A percentile compares a stretch with the other conserved stretches of the same genome.
These are phyloP conservation scores for Calocybe gambosa DNA, from an alignment of 1,284 basidiomycete genomes.

Conservation along the genomic window DNA sequence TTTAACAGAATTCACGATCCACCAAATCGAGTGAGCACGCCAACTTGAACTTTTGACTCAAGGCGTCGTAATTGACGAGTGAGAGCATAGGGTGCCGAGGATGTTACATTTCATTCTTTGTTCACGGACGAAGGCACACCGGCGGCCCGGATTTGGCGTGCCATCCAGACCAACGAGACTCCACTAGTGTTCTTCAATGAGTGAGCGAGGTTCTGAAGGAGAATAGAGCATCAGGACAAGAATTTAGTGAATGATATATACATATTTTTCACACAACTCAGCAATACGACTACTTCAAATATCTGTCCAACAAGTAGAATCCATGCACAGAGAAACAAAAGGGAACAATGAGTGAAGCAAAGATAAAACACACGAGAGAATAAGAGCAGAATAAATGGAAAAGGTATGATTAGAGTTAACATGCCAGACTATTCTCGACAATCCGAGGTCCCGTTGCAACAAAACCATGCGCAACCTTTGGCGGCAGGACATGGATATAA, in stretches of 20 bases:
- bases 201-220: slow-evolving; percentile 23
- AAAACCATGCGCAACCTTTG: slow-evolving; percentile 6
- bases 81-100: slow-evolving; percentile 47
- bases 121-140: slow-evolving; percentile 59
- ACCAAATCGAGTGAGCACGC: slow-evolving; percentile 50
- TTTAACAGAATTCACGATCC: slow-evolving; percentile 61
- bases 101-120: slow-evolving; percentile 65
- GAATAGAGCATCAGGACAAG: neutral
- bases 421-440: neutral
- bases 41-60: neutral
- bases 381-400: slow-evolving; percentile 2
- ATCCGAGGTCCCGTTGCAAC: slow-evolving; percentile 1
- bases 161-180: slow-evolving; percentile 52
- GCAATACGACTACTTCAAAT: slow-evolving; percentile 10
- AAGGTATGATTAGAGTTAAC: neutral
- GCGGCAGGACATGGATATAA: slow-evolving; percentile 1
- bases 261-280: slow-evolving; percentile 13
- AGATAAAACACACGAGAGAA: slow-evolving; percentile 9
- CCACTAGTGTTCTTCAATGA: slow-evolving; percentile 73
- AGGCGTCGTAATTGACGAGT: neutral
- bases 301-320: slow-evolving; percentile 13
- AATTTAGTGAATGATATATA: neutral
- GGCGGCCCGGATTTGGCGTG: slow-evolving; percentile 52
- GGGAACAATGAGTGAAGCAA: slow-evolving; percentile 19
- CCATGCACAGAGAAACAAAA: slow-evolving; percentile 11